Conservation (phyloP, 306 rosid genomes). For the Medicago ruthenica region DNA sequence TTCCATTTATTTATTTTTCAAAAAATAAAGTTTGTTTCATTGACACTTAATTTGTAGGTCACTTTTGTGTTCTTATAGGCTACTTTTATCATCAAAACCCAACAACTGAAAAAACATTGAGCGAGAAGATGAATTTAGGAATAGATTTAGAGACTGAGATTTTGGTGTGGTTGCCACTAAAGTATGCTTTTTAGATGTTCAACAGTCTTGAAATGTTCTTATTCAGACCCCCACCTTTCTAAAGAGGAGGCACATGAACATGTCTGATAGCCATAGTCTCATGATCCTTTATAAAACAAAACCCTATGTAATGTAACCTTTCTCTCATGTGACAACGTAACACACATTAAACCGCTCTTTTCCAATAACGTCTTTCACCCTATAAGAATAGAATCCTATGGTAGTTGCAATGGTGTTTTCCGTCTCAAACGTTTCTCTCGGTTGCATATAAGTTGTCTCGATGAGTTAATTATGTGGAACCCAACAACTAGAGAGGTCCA, state of each 20-base stretch:
- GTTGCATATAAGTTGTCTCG: background rate
- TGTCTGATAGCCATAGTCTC: background rate
- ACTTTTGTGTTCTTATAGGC: too few relatives aligned
- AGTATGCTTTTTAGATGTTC: background rate
- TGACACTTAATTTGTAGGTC: too few relatives aligned
- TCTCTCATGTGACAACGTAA: background rate
- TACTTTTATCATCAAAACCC: too few relatives aligned
- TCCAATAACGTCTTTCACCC: background rate
- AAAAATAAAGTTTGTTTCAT: too few relatives aligned
- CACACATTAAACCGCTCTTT: background rate
- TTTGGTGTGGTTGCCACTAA: background rate
- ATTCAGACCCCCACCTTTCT: background rate
- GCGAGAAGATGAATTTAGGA: background rate
- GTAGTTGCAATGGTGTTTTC: background rate
- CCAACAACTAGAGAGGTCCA: background rate
- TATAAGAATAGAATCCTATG: background rate
- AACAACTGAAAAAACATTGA: too few relatives aligned
- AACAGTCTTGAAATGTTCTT: background rate
- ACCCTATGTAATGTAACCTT: background rate
- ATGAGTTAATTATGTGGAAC: background rate
- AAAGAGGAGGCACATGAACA: too few relatives aligned
- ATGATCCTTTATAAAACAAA: background rate
- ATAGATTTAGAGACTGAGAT: background rate
- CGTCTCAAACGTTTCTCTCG: background rate
- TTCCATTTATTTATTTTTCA: too few relatives aligned